Percentiles rank a stretch among this genome's conserved stretches.
Evolutionary conservation across 345 rosid genomes (phyloP).

Genomic region (Hirschfeldia incana): DNA sequence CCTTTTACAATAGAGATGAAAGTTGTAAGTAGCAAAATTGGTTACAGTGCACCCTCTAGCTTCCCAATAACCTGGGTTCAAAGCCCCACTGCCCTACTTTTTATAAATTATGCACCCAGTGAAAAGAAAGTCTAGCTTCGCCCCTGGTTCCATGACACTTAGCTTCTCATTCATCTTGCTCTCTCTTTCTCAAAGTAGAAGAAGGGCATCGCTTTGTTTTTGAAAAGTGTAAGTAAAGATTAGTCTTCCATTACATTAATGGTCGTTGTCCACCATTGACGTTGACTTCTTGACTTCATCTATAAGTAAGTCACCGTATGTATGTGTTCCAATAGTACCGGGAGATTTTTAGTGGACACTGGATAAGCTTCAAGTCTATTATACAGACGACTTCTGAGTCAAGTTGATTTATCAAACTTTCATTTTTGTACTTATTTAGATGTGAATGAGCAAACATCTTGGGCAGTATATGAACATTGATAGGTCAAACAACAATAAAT

Average conservation of each 20-base stretch:
- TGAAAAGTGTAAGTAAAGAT: not conserved
- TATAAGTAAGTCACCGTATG: not conserved
- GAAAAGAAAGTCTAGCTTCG: too few species aligned
- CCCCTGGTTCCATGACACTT: conserved; percentile 29
- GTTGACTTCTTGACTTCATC: conserved; percentile 7
- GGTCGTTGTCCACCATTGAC: conserved; percentile 6
- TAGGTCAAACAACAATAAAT: not conserved
- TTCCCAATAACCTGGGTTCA: too few species aligned
- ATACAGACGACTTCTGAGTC: not conserved
- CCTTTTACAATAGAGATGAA: too few species aligned
- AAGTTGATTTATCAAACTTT: not conserved
- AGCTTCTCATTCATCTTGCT: conserved; percentile 29
- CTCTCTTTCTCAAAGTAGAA: not conserved
- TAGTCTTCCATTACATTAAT: not conserved
- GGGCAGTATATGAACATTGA: not conserved
- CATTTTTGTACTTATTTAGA: not conserved
- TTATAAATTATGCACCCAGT: too few species aligned
- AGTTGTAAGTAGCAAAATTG: too few species aligned
- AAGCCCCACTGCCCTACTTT: too few species aligned
- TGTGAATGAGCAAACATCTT: not conserved
- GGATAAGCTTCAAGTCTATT: too few species aligned
- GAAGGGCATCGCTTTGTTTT: not conserved
- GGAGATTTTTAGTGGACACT: too few species aligned
- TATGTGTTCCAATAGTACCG: too few species aligned
- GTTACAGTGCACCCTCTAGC: too few species aligned